Evolutionary conservation across 2,329 filamentous ascomycete species (phyloP).

Genomic region (Colletotrichum tropicale): DNA sequence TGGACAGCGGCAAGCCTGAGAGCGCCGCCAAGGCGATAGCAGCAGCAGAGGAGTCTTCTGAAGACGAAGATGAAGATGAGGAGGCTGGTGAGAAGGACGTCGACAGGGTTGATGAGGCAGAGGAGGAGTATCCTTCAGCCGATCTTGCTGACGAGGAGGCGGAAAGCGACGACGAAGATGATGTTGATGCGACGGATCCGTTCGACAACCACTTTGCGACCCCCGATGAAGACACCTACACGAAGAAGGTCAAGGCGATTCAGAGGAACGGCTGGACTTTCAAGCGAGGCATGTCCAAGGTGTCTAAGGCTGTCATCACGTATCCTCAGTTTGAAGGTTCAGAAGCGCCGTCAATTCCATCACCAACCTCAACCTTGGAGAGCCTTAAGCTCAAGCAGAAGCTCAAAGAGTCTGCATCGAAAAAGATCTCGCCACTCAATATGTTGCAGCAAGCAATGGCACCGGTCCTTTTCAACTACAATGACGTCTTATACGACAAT

Average conservation of each 20-base stretch:
- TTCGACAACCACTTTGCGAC: conserved; percentile 82
- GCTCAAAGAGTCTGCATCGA: conserved; percentile 59
- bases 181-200: conserved; percentile 65
- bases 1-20: conserved; percentile 42
- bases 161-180: conserved; percentile 24
- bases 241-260: conserved; percentile 55
- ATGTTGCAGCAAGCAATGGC: conserved; percentile 69
- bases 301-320: conserved; percentile 52
- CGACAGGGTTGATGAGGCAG: conserved; percentile 18
- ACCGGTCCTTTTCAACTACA: conserved; percentile 79
- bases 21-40: conserved; percentile 21
- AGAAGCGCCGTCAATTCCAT: conserved; percentile 35
- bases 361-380: conserved; percentile 42
- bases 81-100: conserved; percentile 32
- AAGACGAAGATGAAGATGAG: conserved; percentile 20
- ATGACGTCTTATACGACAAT: conserved; percentile 78
- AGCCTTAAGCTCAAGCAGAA: conserved; percentile 73
- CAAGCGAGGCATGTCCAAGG: conserved; percentile 49
- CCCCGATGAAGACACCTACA: conserved; percentile 66
- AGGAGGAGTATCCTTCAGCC: conserved; percentile 19
- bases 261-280: conserved; percentile 56
- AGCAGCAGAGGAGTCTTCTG: neutral
- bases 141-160: conserved; percentile 27
- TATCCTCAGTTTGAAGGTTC: conserved; percentile 45
- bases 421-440: conserved; percentile 62